phyloP scores from a whole-genome alignment of 306 rosid species.

The Dryas octopetala region DNA sequence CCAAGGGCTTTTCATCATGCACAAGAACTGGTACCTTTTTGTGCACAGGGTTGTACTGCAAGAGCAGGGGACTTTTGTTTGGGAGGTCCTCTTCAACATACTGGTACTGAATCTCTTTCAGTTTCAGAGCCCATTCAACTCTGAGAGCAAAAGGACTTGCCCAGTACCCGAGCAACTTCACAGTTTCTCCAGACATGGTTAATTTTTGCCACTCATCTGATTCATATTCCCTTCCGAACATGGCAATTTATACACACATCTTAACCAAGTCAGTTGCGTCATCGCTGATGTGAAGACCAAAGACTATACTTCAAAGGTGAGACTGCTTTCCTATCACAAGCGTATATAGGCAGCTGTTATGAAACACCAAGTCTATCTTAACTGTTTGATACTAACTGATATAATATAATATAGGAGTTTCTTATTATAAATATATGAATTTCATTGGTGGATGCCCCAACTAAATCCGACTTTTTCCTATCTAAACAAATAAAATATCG shows the following conservation, averaged over 20 bases:
- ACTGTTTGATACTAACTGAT: too few relatives aligned
- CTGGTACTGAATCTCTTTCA: slow-evolving; percentile 35
- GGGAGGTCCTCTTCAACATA: slow-evolving; percentile 43
- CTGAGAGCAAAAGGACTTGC: slow-evolving; percentile 36
- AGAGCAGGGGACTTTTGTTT: slow-evolving; percentile 42
- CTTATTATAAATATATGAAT: too few relatives aligned
- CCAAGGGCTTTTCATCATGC: slow-evolving; percentile 40
- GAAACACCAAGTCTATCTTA: too few relatives aligned
- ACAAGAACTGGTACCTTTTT: slow-evolving; percentile 49
- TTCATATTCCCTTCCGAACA: background rate
- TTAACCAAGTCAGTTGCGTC: background rate
- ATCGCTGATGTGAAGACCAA: background rate
- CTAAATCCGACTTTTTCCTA: too few relatives aligned
- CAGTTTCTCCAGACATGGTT: slow-evolving; percentile 33
- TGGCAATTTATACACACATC: slow-evolving; percentile 9
- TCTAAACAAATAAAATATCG: too few relatives aligned
- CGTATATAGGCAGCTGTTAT: too few relatives aligned
- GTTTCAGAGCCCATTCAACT: slow-evolving; percentile 44
- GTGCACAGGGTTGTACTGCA: slow-evolving; percentile 43
- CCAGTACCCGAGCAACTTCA: slow-evolving; percentile 45
- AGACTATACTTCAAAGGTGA: too few relatives aligned
- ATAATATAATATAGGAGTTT: too few relatives aligned
- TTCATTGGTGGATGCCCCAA: too few relatives aligned
- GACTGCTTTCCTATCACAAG: too few relatives aligned
- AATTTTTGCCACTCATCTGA: background rate